Evolutionary conservation across 2,329 filamentous ascomycete species (phyloP).

Genomic region (Aspergillus phoenicis): DNA sequence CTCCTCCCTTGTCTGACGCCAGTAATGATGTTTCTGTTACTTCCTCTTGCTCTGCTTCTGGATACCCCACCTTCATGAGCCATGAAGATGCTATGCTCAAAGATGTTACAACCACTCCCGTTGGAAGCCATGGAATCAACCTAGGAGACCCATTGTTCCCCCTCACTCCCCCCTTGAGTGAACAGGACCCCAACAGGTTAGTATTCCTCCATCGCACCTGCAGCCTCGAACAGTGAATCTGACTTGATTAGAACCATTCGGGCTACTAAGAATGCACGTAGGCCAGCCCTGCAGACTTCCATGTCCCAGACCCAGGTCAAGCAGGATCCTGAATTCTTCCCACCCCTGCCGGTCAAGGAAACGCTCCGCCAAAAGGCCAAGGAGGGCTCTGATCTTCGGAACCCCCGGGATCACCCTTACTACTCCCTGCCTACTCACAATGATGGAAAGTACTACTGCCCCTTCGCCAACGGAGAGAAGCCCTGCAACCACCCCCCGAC

Average conservation of each 20-base stretch:
- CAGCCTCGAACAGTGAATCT: slow-evolving; percentile 12
- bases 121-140: slow-evolving; percentile 40
- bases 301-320: slow-evolving; percentile 38
- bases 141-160: slow-evolving; percentile 45
- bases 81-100: slow-evolving; percentile 43
- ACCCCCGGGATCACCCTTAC: slow-evolving; percentile 46
- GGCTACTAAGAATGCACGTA: slow-evolving; percentile 41
- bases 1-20: slow-evolving; percentile 46
- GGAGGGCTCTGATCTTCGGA: slow-evolving; percentile 41
- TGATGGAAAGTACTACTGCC: slow-evolving; percentile 92
- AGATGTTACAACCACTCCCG: slow-evolving; percentile 38
- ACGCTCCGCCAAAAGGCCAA: slow-evolving; percentile 39
- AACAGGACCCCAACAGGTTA: slow-evolving; percentile 47
- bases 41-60: slow-evolving; percentile 43
- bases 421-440: slow-evolving; percentile 46
- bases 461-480: slow-evolving; percentile 68
- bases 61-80: slow-evolving; percentile 41
- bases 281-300: slow-evolving; percentile 38
- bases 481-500: slow-evolving; percentile 89
- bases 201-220: slow-evolving; percentile 14
- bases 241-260: slow-evolving; percentile 40
- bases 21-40: slow-evolving; percentile 46
- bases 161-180: slow-evolving; percentile 41
- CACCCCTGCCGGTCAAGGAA: slow-evolving; percentile 37
- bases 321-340: slow-evolving; percentile 42